Base-by-base conservation (phyloP, 78 protist genomes). In the Anaeramoeba flamelloides region DNA sequence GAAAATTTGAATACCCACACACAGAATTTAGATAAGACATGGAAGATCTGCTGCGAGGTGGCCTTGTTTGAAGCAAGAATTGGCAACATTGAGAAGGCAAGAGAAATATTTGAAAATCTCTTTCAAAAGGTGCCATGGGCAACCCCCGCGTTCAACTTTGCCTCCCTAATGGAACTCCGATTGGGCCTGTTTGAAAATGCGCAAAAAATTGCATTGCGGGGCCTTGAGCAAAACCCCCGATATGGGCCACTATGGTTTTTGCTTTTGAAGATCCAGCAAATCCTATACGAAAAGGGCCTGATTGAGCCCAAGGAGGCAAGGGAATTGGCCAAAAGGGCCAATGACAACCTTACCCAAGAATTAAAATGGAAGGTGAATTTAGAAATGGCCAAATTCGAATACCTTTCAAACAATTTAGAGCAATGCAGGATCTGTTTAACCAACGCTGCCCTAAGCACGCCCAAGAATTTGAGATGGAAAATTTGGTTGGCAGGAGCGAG, bases 301-400 rank as follows among this genome's bases (percentile, higher is more conserved):
- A 86, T 82, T 2, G 78, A 65, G 39, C 75, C 87, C 34, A 78
- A 75, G 75, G 12, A 38, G 3, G 75, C 90, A 32, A 41, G 90
- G 36, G 80, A n/a, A 3, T 79, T 84, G 1, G 87, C 83, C 3
- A 77, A 83, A 8, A 81, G 89, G 33, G 93, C 92, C 1, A 38
- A 83, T 26, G 82, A 77, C 37, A 53, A 76, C 8, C 85, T 92
- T 4, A 87, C 93, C 17, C 39, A 85, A 38, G 96, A 92, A 33
- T 87, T 92, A 1, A 86, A 89, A 26, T 92, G 96, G 96, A 92
- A 92, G 87, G 77, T 92, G n/a, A 79, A 88, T 82, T 87, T 90
- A 75, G 96, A 92, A 79, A 79, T 74, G 0, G 96, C 94, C 12
- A 94, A 91, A 79, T 69, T 89, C 31, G 95, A 90, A 37, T 92